Conservation (phyloP, 2,329 filamentous ascomycete species). For the Rutstroemia sydowiana region DNA sequence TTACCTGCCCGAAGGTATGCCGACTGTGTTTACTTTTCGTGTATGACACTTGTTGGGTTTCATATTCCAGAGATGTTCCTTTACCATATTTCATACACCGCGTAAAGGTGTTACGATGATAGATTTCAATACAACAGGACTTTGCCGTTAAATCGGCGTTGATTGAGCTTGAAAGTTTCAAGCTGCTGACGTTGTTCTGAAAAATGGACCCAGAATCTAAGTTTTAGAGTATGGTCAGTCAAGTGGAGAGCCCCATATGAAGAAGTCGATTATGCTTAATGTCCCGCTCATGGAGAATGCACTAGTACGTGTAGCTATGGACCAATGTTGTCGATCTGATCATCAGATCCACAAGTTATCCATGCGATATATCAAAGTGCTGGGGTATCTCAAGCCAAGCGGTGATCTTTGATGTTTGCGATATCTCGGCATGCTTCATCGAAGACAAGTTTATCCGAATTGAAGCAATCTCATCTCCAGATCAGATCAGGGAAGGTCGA, state of each 20-base stretch:
- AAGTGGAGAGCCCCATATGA: no score
- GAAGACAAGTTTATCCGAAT: no score
- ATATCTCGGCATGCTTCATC: no score
- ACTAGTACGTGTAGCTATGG: not conserved
- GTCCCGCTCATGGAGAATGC: not conserved
- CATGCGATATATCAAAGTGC: not conserved
- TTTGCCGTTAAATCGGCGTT: not conserved
- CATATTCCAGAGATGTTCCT: not conserved
- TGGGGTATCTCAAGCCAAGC: no score
- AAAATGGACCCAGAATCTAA: not conserved
- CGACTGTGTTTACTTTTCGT: not conserved
- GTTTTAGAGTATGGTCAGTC: no score
- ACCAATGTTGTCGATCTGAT: not conserved
- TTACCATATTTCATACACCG: not conserved
- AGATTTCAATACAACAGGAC: not conserved
- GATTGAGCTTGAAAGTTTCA: not conserved
- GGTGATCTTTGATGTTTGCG: no score
- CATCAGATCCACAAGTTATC: not conserved
- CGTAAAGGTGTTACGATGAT: not conserved
- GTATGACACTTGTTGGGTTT: conserved; percentile 4
- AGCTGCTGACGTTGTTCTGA: not conserved
- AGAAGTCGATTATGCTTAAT: no score
- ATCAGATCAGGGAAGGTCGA: no score
- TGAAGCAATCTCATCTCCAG: no score
- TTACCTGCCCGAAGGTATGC: not conserved